Evolutionary conservation across 129 eudicot species (phyloP).

Genomic region (Lactuca sativa): DNA sequence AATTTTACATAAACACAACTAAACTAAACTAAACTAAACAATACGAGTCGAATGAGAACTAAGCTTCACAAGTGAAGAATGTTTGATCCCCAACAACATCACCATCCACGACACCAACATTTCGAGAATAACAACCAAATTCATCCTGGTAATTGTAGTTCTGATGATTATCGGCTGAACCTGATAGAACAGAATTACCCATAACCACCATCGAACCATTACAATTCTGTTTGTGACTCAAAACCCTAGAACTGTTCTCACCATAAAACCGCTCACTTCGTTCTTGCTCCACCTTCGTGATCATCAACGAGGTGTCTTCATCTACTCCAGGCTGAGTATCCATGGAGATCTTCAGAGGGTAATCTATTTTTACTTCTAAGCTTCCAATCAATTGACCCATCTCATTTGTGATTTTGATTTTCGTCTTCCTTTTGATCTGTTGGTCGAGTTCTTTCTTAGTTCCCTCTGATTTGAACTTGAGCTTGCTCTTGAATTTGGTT

Average conservation of each 20-base stretch:
- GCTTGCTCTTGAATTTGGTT: slow-evolving; percentile 44
- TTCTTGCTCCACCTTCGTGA: slow-evolving; percentile 43
- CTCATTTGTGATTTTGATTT: slow-evolving; percentile 38
- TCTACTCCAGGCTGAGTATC: slow-evolving; percentile 38
- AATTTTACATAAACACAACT: background rate
- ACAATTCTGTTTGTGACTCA: slow-evolving; percentile 49
- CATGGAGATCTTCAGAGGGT: slow-evolving; percentile 41
- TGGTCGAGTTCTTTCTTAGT: slow-evolving; percentile 44
- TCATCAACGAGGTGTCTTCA: slow-evolving; percentile 47
- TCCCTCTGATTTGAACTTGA: slow-evolving; percentile 41
- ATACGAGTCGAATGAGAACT: background rate
- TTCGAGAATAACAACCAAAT: slow-evolving; percentile 57
- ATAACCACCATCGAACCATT: slow-evolving; percentile 74
- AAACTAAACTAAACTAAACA: no score
- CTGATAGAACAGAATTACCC: slow-evolving; percentile 65
- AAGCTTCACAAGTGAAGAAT: slow-evolving; percentile 32
- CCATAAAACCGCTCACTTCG: slow-evolving; percentile 33
- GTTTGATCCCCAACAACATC: slow-evolving; percentile 34
- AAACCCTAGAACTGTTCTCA: slow-evolving; percentile 20
- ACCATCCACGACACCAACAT: slow-evolving; percentile 50
- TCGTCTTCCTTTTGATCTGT: slow-evolving; percentile 37
- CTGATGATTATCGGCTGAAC: slow-evolving; percentile 53
- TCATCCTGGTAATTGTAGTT: slow-evolving; percentile 34
- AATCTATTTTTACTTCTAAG: slow-evolving; percentile 29
- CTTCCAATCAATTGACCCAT: slow-evolving; percentile 28